A percentile compares a stretch with the other conserved stretches of the same genome.
These are phyloP conservation scores for Binderoboletus segoi DNA, from an alignment of 1,284 basidiomycete species.

Conservation along the genomic window DNA sequence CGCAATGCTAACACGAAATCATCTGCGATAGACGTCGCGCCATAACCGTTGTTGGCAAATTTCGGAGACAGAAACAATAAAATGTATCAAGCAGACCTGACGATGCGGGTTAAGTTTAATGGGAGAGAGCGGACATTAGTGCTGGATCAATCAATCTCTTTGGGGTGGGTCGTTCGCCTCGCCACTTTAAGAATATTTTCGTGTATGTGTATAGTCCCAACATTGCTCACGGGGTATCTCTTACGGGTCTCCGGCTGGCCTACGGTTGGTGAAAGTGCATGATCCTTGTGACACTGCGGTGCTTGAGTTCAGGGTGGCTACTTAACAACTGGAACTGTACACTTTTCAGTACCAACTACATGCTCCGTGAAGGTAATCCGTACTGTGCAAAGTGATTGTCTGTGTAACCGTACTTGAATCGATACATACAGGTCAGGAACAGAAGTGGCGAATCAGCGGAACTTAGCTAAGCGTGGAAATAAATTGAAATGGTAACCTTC, in stretches of 20 bases:
- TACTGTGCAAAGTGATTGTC: no score
- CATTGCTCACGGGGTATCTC: background rate
- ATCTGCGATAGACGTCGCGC: constrained; percentile 21
- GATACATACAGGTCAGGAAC: no score
- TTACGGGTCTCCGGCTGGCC: constrained; percentile 20
- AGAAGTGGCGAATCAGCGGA: no score
- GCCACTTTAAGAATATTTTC: no score
- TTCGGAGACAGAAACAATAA: constrained; percentile 28
- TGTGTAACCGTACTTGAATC: no score
- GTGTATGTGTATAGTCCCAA: background rate
- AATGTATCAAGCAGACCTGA: constrained; percentile 32
- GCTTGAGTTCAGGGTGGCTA: background rate
- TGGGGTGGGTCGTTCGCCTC: constrained; percentile 20
- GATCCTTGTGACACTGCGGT: background rate
- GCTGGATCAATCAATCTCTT: constrained; percentile 20
- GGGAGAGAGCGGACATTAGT: constrained; percentile 28
- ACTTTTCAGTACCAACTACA: no score
- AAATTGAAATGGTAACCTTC: no score
- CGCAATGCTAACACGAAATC: constrained; percentile 4
- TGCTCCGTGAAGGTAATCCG: no score
- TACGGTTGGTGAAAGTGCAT: constrained; percentile 26
- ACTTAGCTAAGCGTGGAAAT: no score
- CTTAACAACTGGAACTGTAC: no score
- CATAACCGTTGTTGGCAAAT: constrained; percentile 33
- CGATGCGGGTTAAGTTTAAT: constrained; percentile 31